phyloP scores from a whole-genome alignment of 257 asterid species.

The Scutellaria galericulata region DNA sequence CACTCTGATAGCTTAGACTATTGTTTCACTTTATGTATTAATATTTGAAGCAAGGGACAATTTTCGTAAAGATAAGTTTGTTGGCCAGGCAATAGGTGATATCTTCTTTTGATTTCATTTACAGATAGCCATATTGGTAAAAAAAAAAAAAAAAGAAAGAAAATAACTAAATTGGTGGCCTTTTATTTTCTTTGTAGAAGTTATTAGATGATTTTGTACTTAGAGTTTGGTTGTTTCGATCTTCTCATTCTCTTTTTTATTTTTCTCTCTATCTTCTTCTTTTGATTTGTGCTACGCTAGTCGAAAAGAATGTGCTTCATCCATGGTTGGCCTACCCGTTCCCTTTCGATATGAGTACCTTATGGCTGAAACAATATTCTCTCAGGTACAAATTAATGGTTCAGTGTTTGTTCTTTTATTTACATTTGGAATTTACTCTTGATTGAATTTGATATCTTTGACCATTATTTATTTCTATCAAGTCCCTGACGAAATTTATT shows the following conservation, averaged over 20 bases:
- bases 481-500: constrained; percentile 15
- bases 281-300: constrained; percentile 91
- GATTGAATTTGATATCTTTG: constrained; percentile 13
- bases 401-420: neutral
- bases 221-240: constrained; percentile 23
- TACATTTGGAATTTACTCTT: neutral
- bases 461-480: constrained; percentile 2
- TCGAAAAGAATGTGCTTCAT: constrained; percentile 98
- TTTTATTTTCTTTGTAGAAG: constrained; percentile 19
- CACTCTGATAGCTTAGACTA: constrained; percentile 16
- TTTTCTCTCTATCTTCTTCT: constrained; percentile 6
- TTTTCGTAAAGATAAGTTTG: neutral
- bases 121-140: constrained; percentile 22
- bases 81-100: constrained; percentile 18
- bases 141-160: constrained; percentile 10
- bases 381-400: constrained; percentile 67
- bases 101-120: constrained; percentile 17
- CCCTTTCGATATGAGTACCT: constrained; percentile 96
- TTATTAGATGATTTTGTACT: constrained; percentile 27
- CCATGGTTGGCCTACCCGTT: constrained; percentile 98
- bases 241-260: constrained; percentile 39
- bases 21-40: constrained; percentile 1
- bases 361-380: constrained; percentile 98
- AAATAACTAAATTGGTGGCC: constrained; percentile 21
- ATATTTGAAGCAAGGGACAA: constrained; percentile 18